Percentiles rank a stretch among this genome's conserved stretches.
These are phyloP conservation scores for Solanum corneliomulleri DNA, from an alignment of 257 asterid species.

Conservation along the genomic window DNA sequence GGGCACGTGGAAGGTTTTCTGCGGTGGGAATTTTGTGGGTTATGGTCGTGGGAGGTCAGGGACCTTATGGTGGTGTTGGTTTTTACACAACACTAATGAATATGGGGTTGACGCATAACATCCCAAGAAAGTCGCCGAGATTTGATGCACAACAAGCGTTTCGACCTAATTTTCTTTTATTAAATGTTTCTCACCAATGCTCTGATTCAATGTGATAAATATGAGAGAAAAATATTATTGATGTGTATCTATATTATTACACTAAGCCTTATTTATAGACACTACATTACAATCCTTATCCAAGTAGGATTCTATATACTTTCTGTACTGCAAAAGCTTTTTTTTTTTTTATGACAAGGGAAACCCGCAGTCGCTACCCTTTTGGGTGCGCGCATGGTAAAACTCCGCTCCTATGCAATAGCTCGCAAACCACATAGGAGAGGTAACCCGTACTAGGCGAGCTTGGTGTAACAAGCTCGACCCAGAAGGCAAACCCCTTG, in stretches of 20 bases:
- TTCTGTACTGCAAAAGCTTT: no score
- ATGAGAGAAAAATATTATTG: not conserved
- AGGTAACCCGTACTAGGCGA: no score
- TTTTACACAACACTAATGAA: not conserved
- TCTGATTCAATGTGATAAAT: not conserved
- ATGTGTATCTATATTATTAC: not conserved
- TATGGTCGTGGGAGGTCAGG: not conserved
- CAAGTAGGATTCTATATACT: not conserved
- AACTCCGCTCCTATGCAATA: no score
- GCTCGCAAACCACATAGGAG: no score
- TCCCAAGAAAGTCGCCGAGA: not conserved
- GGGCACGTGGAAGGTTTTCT: not conserved
- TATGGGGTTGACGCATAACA: not conserved
- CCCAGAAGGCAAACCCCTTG: no score
- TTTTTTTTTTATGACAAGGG: no score
- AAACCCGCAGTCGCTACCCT: no score
- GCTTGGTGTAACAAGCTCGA: no score
- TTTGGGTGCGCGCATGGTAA: no score
- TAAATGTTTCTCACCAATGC: not conserved
- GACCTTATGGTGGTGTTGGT: not conserved
- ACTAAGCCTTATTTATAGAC: not conserved
- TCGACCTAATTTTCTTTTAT: not conserved
- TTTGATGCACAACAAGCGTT: not conserved
- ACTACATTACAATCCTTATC: not conserved
- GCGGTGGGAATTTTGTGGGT: no score